A percentile compares a stretch with the other conserved stretches of the same genome.
Conservation (phyloP, 345 rosid species). For the Pugionium cornutum region DNA sequence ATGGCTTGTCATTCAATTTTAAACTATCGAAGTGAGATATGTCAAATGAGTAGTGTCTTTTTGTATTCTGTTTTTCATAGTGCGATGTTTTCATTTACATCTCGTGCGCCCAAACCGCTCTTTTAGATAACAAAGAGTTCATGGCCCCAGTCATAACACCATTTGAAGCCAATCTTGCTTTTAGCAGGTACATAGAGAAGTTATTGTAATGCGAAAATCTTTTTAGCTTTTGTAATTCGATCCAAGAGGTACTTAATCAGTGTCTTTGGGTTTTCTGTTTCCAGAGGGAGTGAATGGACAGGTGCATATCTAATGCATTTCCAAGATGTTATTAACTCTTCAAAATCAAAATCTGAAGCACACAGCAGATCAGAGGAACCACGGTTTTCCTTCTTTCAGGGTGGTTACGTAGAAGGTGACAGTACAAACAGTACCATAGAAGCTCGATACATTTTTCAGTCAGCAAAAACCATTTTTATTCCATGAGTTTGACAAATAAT, state of each 20-base stretch:
- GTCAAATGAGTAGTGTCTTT: slow-evolving; percentile 5
- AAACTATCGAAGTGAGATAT: slow-evolving; percentile 14
- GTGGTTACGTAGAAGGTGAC: slow-evolving; percentile 67
- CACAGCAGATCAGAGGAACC: slow-evolving; percentile 57
- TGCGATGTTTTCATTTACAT: slow-evolving; percentile 85
- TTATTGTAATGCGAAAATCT: background rate
- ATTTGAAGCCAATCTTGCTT: slow-evolving; percentile 88
- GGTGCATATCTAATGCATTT: slow-evolving; percentile 82
- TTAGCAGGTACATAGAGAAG: slow-evolving; percentile 57
- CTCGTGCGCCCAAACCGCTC: slow-evolving; percentile 91
- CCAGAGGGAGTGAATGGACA: slow-evolving; percentile 87
- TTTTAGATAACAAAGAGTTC: slow-evolving; percentile 90
- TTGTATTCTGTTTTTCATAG: slow-evolving; percentile 40
- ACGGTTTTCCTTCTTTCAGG: slow-evolving; percentile 78
- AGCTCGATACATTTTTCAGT: slow-evolving; percentile 3
- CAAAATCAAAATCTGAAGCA: slow-evolving; percentile 41
- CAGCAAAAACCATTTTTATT: background rate
- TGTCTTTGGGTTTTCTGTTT: slow-evolving; percentile 30
- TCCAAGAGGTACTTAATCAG: slow-evolving; percentile 2
- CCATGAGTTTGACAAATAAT: slow-evolving; percentile 15
- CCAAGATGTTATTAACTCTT: slow-evolving; percentile 58
- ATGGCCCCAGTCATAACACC: slow-evolving; percentile 91
- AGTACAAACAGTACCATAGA: slow-evolving; percentile 18
- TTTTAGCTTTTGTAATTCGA: slow-evolving; percentile 8
- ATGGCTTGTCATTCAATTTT: background rate